Evolutionary conservation across 352 stramenopile species (phyloP), one percentile per base, ranked within the genome.

Genomic region (Phytopythium oedochilum): DNA sequence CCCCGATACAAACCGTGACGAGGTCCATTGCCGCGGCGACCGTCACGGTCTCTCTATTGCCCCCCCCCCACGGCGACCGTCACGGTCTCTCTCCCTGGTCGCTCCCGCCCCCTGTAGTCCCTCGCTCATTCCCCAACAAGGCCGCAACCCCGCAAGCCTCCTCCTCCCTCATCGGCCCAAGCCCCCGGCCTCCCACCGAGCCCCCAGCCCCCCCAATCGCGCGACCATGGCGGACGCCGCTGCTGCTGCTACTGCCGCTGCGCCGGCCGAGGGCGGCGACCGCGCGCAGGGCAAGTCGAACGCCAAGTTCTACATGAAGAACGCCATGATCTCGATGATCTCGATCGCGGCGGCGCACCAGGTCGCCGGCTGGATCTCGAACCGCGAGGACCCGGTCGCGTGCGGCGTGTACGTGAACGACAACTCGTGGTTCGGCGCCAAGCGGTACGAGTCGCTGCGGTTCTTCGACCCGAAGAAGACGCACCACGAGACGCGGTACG

Each of bases 391-490:
- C 8, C 71, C 65, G 28, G 75, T 91, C 20, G 58, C 64, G 2
- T 93, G 83, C 54, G 61, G 66, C 31, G 29, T 74, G 28, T 57
- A 82, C 60, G 67, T 86, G 51, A 93, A 93, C 52, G 83, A 93
- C 61, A 86, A 91, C 67, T 73, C 66, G 55, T 93, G 83, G 83
- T 69, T 84, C 45, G 62, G 69, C 31, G 60, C 63, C 39, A 60
- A 66, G 57, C 75, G 78, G 44, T 93, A 91, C 70, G 66, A 86
- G 51, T 91, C 80, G 35, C 49, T 86, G 53, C 77, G 69, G 11
- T 88, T 86, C 74, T 93, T 91, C 58, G 68, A 93, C 68, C 80
- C 83, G 9, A 76, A 85, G 55, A 68, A 77, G 22, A 78, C 78
- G n/a, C 62, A 78, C 59, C 73, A 90, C 55, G 70, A 75, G 54